Evolutionary conservation across 179 eudicot genomes (phyloP).

Genomic region (Spergularia azorica): DNA sequence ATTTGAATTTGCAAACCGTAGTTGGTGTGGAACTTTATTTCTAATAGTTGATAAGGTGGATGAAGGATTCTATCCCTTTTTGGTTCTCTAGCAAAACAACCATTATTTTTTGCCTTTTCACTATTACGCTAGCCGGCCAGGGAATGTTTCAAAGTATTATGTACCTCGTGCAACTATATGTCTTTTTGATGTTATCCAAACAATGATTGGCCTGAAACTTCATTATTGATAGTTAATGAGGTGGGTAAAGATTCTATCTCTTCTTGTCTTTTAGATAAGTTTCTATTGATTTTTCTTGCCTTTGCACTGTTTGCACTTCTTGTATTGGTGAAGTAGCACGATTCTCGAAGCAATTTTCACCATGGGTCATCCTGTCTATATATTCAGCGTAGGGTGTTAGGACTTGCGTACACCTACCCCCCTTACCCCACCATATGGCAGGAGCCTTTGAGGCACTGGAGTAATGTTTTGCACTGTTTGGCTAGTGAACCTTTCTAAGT

Average conservation of each 20-base stretch:
- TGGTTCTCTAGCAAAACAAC: not conserved
- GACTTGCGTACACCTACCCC: too few species aligned
- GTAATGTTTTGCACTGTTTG: not conserved
- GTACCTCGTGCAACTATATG: not conserved
- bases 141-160: not conserved
- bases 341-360: too few species aligned
- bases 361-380: too few species aligned
- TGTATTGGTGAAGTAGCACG: too few species aligned
- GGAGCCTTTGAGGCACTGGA: too few species aligned
- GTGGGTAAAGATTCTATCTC: not conserved
- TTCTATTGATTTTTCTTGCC: not conserved
- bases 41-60: not conserved
- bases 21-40: not conserved
- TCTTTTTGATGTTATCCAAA: too few species aligned
- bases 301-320: too few species aligned
- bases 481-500: not conserved
- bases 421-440: too few species aligned
- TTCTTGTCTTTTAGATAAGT: not conserved
- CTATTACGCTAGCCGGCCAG: not conserved
- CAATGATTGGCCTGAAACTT: not conserved
- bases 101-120: not conserved
- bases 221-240: too few species aligned
- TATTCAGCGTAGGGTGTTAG: too few species aligned
- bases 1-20: not conserved
- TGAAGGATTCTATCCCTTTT: not conserved